Conservation (phyloP, 352 stramenopile species). For the Pythium volutum region DNA sequence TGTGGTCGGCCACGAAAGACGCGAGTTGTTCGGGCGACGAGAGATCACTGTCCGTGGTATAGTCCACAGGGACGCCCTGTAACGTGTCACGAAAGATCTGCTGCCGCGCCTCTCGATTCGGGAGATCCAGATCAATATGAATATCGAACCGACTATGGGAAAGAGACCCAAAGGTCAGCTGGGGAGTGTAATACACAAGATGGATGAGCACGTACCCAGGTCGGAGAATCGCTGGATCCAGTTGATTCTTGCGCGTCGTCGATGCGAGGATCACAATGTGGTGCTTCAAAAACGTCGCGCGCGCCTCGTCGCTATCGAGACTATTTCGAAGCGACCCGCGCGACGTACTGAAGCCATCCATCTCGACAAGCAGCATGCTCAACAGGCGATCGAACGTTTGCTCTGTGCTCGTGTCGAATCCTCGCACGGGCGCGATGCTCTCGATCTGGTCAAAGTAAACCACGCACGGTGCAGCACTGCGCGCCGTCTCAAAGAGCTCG, state of each 20-base stretch:
- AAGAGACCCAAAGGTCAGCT: neutral
- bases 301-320: conserved; percentile 36
- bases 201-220: conserved; percentile 50
- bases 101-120: conserved; percentile 46
- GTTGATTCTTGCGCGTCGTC: conserved; percentile 60
- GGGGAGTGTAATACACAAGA: neutral
- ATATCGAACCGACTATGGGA: conserved; percentile 71
- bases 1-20: conserved; percentile 48
- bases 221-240: conserved; percentile 87
- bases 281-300: conserved; percentile 66
- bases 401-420: conserved; percentile 90
- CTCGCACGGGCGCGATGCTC: conserved; percentile 78
- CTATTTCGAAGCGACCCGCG: conserved; percentile 33
- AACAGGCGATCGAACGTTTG: conserved; percentile 92
- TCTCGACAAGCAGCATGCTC: conserved; percentile 89
- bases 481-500: conserved; percentile 85
- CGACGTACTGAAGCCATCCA: conserved; percentile 84
- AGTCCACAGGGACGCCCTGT: conserved; percentile 53
- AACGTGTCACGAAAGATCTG: conserved; percentile 53
- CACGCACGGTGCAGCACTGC: conserved; percentile 84
- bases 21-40: conserved; percentile 37
- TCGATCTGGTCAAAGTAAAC: conserved; percentile 94
- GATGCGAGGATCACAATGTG: conserved; percentile 85
- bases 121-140: conserved; percentile 65
- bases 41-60: conserved; percentile 32